Evolutionary conservation across 768 basidiomycete genomes (phyloP).

Genomic region (Podaxis sp.): DNA sequence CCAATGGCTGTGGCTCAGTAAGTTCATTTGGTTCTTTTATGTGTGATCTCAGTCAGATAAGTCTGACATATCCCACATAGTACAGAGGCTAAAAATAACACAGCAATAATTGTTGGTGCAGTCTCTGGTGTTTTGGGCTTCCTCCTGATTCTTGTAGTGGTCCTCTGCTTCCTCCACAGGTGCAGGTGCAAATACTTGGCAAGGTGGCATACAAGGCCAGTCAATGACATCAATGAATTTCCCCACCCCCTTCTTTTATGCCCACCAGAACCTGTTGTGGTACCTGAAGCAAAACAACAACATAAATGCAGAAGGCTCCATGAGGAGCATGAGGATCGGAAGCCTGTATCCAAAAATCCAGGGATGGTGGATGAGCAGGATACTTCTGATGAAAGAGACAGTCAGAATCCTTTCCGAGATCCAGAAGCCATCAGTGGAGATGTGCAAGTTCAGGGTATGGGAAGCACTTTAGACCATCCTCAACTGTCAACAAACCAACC

Average conservation of each 20-base stretch:
- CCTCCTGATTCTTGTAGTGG: background rate
- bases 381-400: background rate
- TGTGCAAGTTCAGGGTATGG: background rate
- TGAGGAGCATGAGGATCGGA: too few species aligned
- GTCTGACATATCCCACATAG: background rate
- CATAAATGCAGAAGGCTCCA: too few species aligned
- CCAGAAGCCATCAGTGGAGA: background rate
- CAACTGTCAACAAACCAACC: background rate
- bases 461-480: background rate
- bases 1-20: background rate
- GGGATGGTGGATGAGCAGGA: too few species aligned
- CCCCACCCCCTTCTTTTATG: too few species aligned
- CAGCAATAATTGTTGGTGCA: background rate
- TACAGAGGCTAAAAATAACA: background rate
- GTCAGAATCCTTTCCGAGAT: background rate
- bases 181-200: background rate
- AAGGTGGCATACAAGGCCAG: too few species aligned
- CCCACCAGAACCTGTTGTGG: too few species aligned
- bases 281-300: too few species aligned
- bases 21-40: background rate
- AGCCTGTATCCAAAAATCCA: too few species aligned
- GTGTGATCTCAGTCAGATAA: background rate
- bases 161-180: constrained; percentile 1
- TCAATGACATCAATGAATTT: too few species aligned
- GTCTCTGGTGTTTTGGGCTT: constrained; percentile 2